phyloP scores from a whole-genome alignment of 2,329 filamentous ascomycete genomes.

The Hansfordia pulvinata region DNA sequence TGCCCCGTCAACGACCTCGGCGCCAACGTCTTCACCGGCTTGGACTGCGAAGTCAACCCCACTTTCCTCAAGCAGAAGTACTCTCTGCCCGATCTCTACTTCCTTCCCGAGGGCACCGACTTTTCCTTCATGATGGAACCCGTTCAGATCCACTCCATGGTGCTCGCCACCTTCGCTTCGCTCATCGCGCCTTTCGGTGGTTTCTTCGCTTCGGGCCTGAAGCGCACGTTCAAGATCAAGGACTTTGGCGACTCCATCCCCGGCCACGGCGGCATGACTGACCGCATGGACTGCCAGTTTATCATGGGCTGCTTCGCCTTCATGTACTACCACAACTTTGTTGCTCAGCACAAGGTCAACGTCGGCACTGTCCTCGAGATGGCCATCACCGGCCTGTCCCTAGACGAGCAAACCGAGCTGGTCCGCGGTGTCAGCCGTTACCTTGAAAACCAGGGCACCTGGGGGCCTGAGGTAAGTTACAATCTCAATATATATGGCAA shows the following conservation, averaged over 20 bases:
- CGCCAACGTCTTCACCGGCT: slow-evolving; percentile 80
- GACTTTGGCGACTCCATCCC: slow-evolving; percentile 98
- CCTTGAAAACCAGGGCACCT: slow-evolving; percentile 48
- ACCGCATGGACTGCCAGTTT: slow-evolving; percentile 99
- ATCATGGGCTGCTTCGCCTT: slow-evolving; percentile 99
- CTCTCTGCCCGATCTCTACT: slow-evolving; percentile 57
- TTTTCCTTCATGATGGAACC: slow-evolving; percentile 65
- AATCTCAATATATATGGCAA: no score
- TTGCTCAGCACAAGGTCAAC: slow-evolving; percentile 73
- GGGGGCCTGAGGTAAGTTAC: slow-evolving; percentile 23
- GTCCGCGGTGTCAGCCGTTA: slow-evolving; percentile 51
- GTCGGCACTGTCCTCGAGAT: slow-evolving; percentile 82
- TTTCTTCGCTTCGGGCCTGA: slow-evolving; percentile 94
- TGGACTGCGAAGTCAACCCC: slow-evolving; percentile 82
- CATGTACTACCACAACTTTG: slow-evolving; percentile 98
- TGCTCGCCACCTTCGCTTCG: slow-evolving; percentile 86
- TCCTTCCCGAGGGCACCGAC: slow-evolving; percentile 43
- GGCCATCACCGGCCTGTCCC: slow-evolving; percentile 75
- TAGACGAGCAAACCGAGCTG: slow-evolving; percentile 81
- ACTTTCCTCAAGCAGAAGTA: slow-evolving; percentile 75
- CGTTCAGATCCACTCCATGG: slow-evolving; percentile 85
- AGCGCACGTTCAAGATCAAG: slow-evolving; percentile 99
- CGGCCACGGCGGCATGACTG: slow-evolving; percentile 93
- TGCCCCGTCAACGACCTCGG: slow-evolving; percentile 95
- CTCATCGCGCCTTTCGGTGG: slow-evolving; percentile 95